Conservation (phyloP, 2,329 filamentous ascomycete genomes). For the Aspergillus terreus region DNA sequence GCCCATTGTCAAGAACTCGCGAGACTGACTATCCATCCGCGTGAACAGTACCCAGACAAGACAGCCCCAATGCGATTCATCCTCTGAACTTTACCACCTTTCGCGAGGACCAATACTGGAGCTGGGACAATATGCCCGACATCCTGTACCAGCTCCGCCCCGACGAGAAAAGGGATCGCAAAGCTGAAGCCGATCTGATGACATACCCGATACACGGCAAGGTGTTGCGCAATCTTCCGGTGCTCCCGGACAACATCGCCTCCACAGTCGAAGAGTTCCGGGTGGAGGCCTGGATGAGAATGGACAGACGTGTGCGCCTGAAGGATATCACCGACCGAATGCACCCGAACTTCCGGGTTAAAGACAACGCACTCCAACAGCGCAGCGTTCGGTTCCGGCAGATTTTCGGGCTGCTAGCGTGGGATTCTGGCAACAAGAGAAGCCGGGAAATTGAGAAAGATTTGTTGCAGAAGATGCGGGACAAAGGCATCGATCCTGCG, state of each 20-base stretch:
- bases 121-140: slow-evolving; percentile 18
- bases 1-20: background rate
- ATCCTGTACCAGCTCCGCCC: slow-evolving; percentile 22
- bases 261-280: slow-evolving; percentile 28
- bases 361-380: slow-evolving; percentile 26
- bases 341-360: slow-evolving; percentile 16
- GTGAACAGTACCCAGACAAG: slow-evolving; percentile 9
- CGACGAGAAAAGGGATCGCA: background rate
- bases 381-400: slow-evolving; percentile 24
- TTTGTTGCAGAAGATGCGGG: slow-evolving; percentile 6
- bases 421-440: slow-evolving; percentile 22
- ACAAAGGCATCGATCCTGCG: slow-evolving; percentile 4
- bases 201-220: slow-evolving; percentile 12
- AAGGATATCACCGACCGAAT: slow-evolving; percentile 27
- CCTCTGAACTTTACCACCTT: slow-evolving; percentile 11
- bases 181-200: background rate
- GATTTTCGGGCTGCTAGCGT: slow-evolving; percentile 22
- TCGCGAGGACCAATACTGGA: slow-evolving; percentile 18
- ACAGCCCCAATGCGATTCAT: slow-evolving; percentile 9
- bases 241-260: slow-evolving; percentile 28
- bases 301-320: slow-evolving; percentile 25
- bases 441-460: slow-evolving; percentile 12
- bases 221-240: slow-evolving; percentile 15
- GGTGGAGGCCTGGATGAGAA: slow-evolving; percentile 30
- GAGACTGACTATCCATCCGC: background rate